These are phyloP conservation scores for Protea cynaroides DNA, from an alignment of 164 flowering plant species.

Conservation along the genomic window DNA sequence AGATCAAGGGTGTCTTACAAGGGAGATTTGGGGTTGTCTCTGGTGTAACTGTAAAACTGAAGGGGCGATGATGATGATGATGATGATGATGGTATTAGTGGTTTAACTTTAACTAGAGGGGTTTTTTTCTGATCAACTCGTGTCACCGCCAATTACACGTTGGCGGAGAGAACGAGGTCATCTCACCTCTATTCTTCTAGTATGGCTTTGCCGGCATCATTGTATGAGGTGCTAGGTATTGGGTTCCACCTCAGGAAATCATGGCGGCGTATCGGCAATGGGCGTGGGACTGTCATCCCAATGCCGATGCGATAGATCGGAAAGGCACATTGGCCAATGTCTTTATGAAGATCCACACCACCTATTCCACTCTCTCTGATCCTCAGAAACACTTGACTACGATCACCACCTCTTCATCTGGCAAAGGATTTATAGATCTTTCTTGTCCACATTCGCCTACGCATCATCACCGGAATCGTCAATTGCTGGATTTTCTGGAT, in stretches of 20 bases:
- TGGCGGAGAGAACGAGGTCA: no score
- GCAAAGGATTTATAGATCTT: not conserved
- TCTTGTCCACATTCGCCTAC: conserved; percentile 2
- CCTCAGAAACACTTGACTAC: conserved; percentile 30
- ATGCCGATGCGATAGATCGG: conserved; percentile 27
- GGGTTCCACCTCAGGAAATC: conserved; percentile 60
- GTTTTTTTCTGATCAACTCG: conserved; percentile 14
- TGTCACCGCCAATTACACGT: conserved; percentile 19
- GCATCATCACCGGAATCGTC: no score
- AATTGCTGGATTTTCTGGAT: conserved; percentile 6
- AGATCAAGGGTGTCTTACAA: no score
- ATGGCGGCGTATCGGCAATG: conserved; percentile 58
- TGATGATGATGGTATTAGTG: no score
- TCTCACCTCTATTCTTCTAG: no score
- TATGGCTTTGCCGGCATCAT: conserved; percentile 24
- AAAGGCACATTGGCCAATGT: conserved; percentile 24
- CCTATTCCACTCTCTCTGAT: conserved; percentile 37
- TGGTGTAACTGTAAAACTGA: no score
- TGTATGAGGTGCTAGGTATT: conserved; percentile 67
- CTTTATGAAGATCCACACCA: conserved; percentile 28
- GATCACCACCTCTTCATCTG: conserved; percentile 18
- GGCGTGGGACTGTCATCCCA: conserved; percentile 64
- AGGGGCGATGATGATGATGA: no score
- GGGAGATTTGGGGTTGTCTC: no score
- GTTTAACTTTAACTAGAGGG: no score